Percentiles rank a stretch among this genome's conserved stretches.
phyloP scores from a whole-genome alignment of 2,329 filamentous ascomycete genomes.

The Xylariaceae sp. region DNA sequence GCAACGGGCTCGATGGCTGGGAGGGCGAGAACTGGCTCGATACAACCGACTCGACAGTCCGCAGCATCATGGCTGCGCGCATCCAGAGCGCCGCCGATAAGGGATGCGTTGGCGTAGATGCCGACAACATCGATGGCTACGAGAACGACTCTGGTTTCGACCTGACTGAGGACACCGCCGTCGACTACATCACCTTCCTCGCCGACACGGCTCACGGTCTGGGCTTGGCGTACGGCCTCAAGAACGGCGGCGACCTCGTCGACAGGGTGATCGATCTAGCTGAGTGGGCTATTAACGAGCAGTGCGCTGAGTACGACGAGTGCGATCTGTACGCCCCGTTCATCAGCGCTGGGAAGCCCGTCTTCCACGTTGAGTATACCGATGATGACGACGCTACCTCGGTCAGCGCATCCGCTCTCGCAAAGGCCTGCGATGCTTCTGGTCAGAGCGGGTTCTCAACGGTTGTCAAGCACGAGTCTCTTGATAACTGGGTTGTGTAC shows the following conservation, averaged over 20 bases:
- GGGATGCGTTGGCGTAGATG: slow-evolving; percentile 66
- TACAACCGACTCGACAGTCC: slow-evolving; percentile 53
- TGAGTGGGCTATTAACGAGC: slow-evolving; percentile 67
- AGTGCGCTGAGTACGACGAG: slow-evolving; percentile 59
- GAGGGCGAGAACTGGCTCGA: slow-evolving; percentile 64
- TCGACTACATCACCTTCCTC: slow-evolving; percentile 59
- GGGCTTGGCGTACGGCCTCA: slow-evolving; percentile 61
- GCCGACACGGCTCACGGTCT: slow-evolving; percentile 48
- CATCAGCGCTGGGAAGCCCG: slow-evolving; percentile 58
- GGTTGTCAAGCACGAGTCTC: slow-evolving; percentile 14
- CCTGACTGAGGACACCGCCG: slow-evolving; percentile 53
- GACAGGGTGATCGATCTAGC: slow-evolving; percentile 42
- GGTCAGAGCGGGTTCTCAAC: slow-evolving; percentile 15
- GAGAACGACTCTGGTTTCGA: slow-evolving; percentile 60
- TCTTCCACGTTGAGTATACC: slow-evolving; percentile 72
- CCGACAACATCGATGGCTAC: slow-evolving; percentile 68
- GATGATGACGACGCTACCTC: slow-evolving; percentile 33
- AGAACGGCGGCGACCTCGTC: slow-evolving; percentile 64
- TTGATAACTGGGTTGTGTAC: slow-evolving; percentile 16
- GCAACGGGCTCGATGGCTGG: slow-evolving; percentile 59
- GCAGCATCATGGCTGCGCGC: slow-evolving; percentile 59
- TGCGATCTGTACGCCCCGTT: slow-evolving; percentile 57
- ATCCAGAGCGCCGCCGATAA: slow-evolving; percentile 57
- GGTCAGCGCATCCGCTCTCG: slow-evolving; percentile 1
- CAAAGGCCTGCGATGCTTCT: slow-evolving; percentile 9